Evolutionary conservation across 2,329 filamentous ascomycete species (phyloP), one percentile per base, ranked within the genome.

Genomic region (Calonectria leucothoes): DNA sequence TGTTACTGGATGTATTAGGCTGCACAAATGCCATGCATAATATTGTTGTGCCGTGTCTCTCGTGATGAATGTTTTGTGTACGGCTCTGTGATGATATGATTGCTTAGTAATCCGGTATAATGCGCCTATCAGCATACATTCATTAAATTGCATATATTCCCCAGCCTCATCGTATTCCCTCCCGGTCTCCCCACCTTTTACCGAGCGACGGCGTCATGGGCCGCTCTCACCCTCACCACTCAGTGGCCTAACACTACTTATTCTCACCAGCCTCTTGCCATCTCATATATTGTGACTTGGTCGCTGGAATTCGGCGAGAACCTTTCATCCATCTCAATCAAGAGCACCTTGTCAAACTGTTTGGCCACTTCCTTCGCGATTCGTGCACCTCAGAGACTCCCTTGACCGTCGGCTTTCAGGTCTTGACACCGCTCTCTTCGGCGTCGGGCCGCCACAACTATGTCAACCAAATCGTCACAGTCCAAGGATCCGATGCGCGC

Each of bases 151-250:
- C 78, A 80, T 74, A 73, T 20, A 20, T 55, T 77, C 72, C 77
- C 78, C 77, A 79, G 76, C 78, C 76, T 76, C 75, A 76, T 73
- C 51, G 69, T 73, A 76, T 80, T 51, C 67, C 39, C 59, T 80
- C 45, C 67, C 39, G 55, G 66, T 73, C 67, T 75, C 78, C 72
- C 73, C 73, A 73, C 72, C 74, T 78, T 69, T 76, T 74, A 68
- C 77, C 69, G 64, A 76, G 66, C 48, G 66, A 57, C 70, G 66
- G 75, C 78, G 78, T 78, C 75, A 79, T 79, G 76, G 72, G 68
- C 57, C 57, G 48, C 57, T 67, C 57, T 67, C 11, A 20, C 55
- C 27, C 37, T 42, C 37, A 64, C 39, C 59, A 64, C 27, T 57
- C 51, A 31, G 20, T 67, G 27, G 49, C 65, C 69, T 74, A 71